phyloP scores from a whole-genome alignment of 2,329 filamentous ascomycete genomes.

The Pseudogymnoascus sp. region DNA sequence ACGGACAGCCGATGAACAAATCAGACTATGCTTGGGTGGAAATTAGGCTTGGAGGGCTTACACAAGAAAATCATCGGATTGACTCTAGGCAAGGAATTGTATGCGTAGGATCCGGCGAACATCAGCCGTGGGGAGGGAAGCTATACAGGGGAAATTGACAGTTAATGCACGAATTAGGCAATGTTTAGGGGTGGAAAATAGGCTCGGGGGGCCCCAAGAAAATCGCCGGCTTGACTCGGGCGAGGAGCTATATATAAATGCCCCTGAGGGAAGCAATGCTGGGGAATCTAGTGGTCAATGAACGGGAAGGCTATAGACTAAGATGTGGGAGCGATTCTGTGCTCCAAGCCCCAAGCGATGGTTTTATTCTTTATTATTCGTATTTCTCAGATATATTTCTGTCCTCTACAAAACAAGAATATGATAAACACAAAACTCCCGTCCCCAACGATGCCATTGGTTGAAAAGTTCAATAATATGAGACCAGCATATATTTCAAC shows the following conservation, averaged over 20 bases:
- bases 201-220: neutral
- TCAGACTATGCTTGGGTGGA: neutral
- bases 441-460: neutral
- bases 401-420: neutral
- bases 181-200: no score
- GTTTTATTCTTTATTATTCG: neutral
- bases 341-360: neutral
- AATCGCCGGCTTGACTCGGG: neutral
- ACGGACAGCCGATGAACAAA: neutral
- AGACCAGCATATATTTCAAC: neutral
- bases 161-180: no score
- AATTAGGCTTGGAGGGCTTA: no score
- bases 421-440: neutral
- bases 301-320: neutral
- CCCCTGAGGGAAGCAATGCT: neutral
- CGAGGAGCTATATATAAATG: neutral
- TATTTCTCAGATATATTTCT: neutral
- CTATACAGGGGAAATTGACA: no score
- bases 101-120: no score
- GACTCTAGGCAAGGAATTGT: neutral
- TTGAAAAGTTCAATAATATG: neutral
- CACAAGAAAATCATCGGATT: no score
- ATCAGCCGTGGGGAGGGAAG: no score
- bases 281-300: neutral
- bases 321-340: neutral